phyloP scores from a whole-genome alignment of 2,329 filamentous ascomycete species.

The Westerdykella sp. region DNA sequence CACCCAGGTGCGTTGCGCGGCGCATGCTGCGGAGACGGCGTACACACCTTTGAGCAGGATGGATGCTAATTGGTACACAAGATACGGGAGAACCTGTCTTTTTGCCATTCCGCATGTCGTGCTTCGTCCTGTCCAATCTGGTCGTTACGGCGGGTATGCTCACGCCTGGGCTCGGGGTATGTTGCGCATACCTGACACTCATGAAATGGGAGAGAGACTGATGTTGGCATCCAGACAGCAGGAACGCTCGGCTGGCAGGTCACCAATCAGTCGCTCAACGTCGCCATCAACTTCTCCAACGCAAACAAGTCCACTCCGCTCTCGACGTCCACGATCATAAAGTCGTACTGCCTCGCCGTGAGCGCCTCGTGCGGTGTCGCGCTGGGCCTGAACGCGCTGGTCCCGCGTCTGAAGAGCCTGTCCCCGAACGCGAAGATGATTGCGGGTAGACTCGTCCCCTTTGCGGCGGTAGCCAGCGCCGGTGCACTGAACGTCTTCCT shows the following conservation, averaged over 20 bases:
- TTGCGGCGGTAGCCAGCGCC: slow-evolving; percentile 87
- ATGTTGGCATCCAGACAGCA: slow-evolving; percentile 52
- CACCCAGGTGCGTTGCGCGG: slow-evolving; percentile 66
- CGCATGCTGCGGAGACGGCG: too few species aligned
- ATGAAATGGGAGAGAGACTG: neutral
- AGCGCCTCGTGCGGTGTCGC: slow-evolving; percentile 91
- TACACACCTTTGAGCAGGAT: neutral
- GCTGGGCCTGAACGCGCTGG: slow-evolving; percentile 81
- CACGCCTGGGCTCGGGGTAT: slow-evolving; percentile 72
- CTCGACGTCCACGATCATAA: slow-evolving; percentile 68
- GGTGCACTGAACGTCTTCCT: slow-evolving; percentile 93
- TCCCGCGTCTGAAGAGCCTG: slow-evolving; percentile 73
- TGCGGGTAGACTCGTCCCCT: slow-evolving; percentile 83
- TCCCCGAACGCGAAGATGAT: slow-evolving; percentile 69
- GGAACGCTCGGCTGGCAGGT: slow-evolving; percentile 94
- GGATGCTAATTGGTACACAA: slow-evolving; percentile 35
- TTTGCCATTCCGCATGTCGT: slow-evolving; percentile 95
- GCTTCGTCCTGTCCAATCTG: slow-evolving; percentile 87
- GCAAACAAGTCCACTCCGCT: slow-evolving; percentile 95
- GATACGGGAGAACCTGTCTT: slow-evolving; percentile 91
- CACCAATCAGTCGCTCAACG: slow-evolving; percentile 94
- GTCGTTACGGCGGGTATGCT: slow-evolving; percentile 96
- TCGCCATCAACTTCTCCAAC: slow-evolving; percentile 95
- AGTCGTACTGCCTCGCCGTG: slow-evolving; percentile 89
- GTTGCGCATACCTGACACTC: slow-evolving; percentile 12